Percentiles rank a stretch among this genome's conserved stretches.
These are phyloP conservation scores for Zoysia pacifica DNA, from an alignment of 176 grass and related monocot genomes.

Conservation along the genomic window DNA sequence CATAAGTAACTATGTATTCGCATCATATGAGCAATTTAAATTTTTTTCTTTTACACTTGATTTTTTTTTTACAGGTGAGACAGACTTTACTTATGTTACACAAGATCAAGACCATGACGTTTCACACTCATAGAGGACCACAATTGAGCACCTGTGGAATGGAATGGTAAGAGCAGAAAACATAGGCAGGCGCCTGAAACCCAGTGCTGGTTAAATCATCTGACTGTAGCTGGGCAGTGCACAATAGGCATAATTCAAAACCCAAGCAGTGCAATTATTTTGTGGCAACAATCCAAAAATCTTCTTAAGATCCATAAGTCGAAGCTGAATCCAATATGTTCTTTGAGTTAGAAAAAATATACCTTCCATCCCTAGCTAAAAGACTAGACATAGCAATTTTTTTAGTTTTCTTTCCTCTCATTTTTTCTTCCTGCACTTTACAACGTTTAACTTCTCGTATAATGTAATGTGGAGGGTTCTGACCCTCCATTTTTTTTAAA, in stretches of 20 bases:
- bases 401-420: background rate
- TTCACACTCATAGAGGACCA: too few relatives aligned
- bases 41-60: too few relatives aligned
- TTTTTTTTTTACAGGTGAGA: too few relatives aligned
- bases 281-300: background rate
- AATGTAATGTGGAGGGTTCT: too few relatives aligned
- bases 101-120: too few relatives aligned
- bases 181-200: background rate
- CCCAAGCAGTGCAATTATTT: background rate
- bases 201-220: background rate
- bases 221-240: background rate
- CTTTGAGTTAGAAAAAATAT: slow-evolving; percentile 24
- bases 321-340: slow-evolving; percentile 22
- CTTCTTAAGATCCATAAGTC: background rate
- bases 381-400: background rate
- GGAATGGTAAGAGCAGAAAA: too few relatives aligned
- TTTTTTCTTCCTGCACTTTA: background rate
- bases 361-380: background rate
- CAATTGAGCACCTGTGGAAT: too few relatives aligned
- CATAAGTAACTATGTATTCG: too few relatives aligned
- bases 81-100: too few relatives aligned
- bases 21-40: too few relatives aligned
- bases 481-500: background rate
- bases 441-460: background rate
- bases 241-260: background rate